Base-by-base conservation (phyloP, 2,329 filamentous ascomycete genomes). In the Nemania bipapillata region DNA sequence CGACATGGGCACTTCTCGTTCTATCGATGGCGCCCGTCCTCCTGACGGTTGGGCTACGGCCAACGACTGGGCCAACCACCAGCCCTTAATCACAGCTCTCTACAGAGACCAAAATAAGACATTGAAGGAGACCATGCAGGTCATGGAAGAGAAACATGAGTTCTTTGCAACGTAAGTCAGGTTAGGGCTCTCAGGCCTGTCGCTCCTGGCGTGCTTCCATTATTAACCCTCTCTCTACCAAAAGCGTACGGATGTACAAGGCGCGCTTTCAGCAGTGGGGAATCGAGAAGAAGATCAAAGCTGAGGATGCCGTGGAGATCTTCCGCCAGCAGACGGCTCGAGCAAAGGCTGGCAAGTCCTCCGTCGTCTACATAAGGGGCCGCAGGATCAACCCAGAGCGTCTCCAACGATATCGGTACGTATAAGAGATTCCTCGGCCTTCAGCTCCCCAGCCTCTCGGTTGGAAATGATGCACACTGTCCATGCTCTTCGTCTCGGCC, bases 101-200 rank as follows among this genome's bases (percentile, higher is more conserved):
- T 77, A 77, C 63, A 66, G 73, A 52, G 76, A 77, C 56, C 70
- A 77, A 35, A 77, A 77, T 42, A 76, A 74, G 70, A 77, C 76
- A 7, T 71, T 77, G 61, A 77, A 75, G 63, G 74, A 77, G 63
- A 77, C 75, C 9, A 77, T 76, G 72, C 69, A 69, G 53, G 49
- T 77, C 22, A 77, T 77, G 75, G 73, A 75, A 59, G 73, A 77
- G 40, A 67, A 72, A 17, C 67, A 77, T 59, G 96, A 79, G 73
- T 92, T 90, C 70, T 89, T 86, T 56, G 42, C 85, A 50, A 77
- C 74, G 76, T 77, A 66, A 74, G 76, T 42, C 57, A 17, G 74
- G 76, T 42, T 57, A 17, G 28, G 12, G 45, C 45, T 32, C 26
- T 56, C 37, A 2, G 17, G 20, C 26, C 50, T 45, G n/a, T 42